phyloP scores from a whole-genome alignment of 495 filamentous ascomycete genomes.

The Penicillium paxilli region DNA sequence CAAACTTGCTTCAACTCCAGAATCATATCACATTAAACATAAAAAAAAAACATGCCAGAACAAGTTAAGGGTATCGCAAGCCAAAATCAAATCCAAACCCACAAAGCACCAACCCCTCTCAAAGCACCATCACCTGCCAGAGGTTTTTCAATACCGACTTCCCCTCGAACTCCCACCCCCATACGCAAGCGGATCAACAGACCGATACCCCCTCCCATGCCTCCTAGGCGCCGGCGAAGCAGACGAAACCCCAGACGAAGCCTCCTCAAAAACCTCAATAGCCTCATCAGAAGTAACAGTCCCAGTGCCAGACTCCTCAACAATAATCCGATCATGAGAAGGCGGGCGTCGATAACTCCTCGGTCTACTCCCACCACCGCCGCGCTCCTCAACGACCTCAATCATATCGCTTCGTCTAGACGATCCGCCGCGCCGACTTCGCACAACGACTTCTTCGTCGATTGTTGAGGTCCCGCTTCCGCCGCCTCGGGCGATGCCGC shows the following conservation, averaged over 20 bases:
- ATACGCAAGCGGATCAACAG: slow-evolving; percentile 31
- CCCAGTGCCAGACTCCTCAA: slow-evolving; percentile 30
- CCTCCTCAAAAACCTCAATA: slow-evolving; percentile 35
- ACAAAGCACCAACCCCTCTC: neutral
- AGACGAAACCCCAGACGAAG: slow-evolving; percentile 19
- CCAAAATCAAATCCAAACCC: neutral
- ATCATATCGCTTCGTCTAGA: slow-evolving; percentile 16
- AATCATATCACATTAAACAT: no score
- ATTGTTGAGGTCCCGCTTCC: slow-evolving; percentile 12
- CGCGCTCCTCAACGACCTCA: slow-evolving; percentile 29
- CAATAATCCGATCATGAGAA: slow-evolving; percentile 22
- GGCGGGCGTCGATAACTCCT: slow-evolving; percentile 24
- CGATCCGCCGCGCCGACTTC: slow-evolving; percentile 15
- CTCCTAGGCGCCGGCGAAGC: slow-evolving; percentile 19
- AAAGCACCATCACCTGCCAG: no score
- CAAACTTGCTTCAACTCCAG: no score
- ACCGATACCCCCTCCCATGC: slow-evolving; percentile 21
- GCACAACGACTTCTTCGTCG: slow-evolving; percentile 33
- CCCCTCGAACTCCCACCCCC: slow-evolving; percentile 30
- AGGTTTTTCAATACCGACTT: slow-evolving; percentile 13
- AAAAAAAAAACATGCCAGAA: no score
- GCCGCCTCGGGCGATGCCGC: slow-evolving; percentile 24
- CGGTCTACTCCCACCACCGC: slow-evolving; percentile 14
- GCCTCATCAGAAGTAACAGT: slow-evolving; percentile 22
- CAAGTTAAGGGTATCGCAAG: neutral